phyloP scores from a whole-genome alignment of 2,329 filamentous ascomycete species.

The Aspergillus oerlinghausenensis region DNA sequence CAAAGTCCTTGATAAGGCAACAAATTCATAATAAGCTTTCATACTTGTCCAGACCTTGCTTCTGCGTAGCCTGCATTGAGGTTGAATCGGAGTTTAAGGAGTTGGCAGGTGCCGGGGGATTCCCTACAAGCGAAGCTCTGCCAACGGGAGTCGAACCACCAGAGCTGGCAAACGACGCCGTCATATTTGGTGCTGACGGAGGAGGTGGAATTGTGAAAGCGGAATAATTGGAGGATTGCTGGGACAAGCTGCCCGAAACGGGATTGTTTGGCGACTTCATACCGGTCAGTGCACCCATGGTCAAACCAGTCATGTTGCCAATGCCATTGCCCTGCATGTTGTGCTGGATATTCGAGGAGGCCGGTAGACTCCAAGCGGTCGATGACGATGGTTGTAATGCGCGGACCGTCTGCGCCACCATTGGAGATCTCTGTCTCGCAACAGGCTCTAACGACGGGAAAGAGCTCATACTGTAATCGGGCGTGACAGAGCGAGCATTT shows the following conservation, averaged over 20 bases:
- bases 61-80: conserved; percentile 25
- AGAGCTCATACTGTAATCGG: conserved; percentile 46
- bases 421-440: conserved; percentile 29
- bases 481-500: conserved; percentile 47
- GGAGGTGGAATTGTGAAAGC: conserved; percentile 41
- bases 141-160: conserved; percentile 16
- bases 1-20: not conserved
- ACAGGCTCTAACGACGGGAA: conserved; percentile 46
- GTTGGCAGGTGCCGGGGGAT: conserved; percentile 7
- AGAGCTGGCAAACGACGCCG: conserved; percentile 13
- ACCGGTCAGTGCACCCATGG: conserved; percentile 23
- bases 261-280: conserved; percentile 18
- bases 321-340: conserved; percentile 10
- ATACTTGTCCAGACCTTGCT: conserved; percentile 51
- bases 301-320: conserved; percentile 7
- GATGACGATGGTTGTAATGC: conserved; percentile 29
- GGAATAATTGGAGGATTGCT: conserved; percentile 28
- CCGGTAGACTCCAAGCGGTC: conserved; percentile 15
- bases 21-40: conserved; percentile 49
- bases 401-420: conserved; percentile 21
- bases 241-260: conserved; percentile 11
- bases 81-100: conserved; percentile 19
- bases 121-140: conserved; percentile 13
- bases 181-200: conserved; percentile 22
- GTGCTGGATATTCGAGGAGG: conserved; percentile 12